Evolutionary conservation across 805 yeast species (phyloP), one percentile per base, ranked within the genome.

Genomic region (Wickerhamomyces bisporus): DNA sequence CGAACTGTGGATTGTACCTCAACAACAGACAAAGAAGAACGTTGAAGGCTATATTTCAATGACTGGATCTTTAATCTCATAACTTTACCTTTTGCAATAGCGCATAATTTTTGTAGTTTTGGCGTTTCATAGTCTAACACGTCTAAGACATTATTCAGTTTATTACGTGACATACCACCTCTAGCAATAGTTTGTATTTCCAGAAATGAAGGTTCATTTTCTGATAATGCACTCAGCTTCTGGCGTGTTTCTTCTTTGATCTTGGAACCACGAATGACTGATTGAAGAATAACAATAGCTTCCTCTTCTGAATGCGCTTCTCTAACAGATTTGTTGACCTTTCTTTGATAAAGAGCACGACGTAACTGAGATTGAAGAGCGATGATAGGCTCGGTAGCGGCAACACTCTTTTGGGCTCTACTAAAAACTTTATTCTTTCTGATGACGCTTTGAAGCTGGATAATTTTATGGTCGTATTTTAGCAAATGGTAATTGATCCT

Each of bases 1-100:
- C 88, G 70, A 39, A 80, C 63, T 6, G 61, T 47, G 1, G 85
- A 70, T 57, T 86, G 93, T 3, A 84, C 43, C 2, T 57, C 53
- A 2, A 68, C 51, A 2, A 78, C 50, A 3, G 49, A 43, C 2
- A 15, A 1, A 3, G 35, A 26, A 14, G 40, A 27, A 13, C 32
- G 9, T 13, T 13, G 21, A 25, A 47, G 25, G 4, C 24, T 19
- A 16, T 16, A 14, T 20, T 43, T 32, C 31, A 30, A 6, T 3
- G 13, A 15, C 1, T 39, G 11, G 13, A 61, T 41, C 5, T 48
- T 41, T 6, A 48, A 49, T 46, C 77, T 64, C 1, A 61, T 35
- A 1, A 41, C 42, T 7, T 48, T 52, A 8, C 73, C 76, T 38
- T 70, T 61, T 9, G 65, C 50, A 4, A 64, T 38, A 1, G 73